A percentile compares a stretch with the other conserved stretches of the same genome.
Evolutionary conservation across 805 yeast species (phyloP).

Genomic region (Pichia phayaonensis): DNA sequence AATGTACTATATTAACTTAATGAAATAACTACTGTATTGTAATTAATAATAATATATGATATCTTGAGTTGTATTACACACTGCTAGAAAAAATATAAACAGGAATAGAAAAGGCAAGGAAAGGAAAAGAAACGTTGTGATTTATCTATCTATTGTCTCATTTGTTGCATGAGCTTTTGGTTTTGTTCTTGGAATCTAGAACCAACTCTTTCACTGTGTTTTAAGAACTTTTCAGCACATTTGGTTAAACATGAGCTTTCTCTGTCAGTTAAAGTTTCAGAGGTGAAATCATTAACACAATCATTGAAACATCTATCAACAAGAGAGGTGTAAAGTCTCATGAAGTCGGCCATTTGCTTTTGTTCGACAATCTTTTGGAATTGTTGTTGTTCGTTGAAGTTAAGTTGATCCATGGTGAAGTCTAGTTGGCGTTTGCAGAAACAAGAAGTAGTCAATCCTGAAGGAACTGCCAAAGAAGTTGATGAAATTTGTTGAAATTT

Average conservation of each 20-base stretch:
- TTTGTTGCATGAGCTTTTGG: conserved; percentile 61
- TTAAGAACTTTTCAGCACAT: conserved; percentile 96
- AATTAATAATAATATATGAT: neutral
- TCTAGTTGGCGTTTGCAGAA: neutral
- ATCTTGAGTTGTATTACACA: neutral
- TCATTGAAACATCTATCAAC: conserved; percentile 96
- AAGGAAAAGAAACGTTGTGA: neutral
- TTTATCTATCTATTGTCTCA: conserved; percentile 19
- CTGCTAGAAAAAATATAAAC: neutral
- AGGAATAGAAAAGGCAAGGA: neutral
- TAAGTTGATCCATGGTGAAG: conserved; percentile 79
- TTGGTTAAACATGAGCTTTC: conserved; percentile 81
- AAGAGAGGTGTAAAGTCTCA: conserved; percentile 89
- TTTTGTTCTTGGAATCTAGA: conserved; percentile 98
- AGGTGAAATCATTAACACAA: conserved; percentile 97
- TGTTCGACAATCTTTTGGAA: conserved; percentile 93
- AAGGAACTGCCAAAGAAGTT: neutral
- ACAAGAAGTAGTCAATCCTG: neutral
- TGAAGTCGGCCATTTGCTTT: conserved; percentile 98
- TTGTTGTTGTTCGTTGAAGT: conserved; percentile 93
- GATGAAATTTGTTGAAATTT: neutral
- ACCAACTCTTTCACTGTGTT: conserved; percentile 97
- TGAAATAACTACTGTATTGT: neutral
- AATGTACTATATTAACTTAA: neutral
- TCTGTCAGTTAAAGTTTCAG: conserved; percentile 74